Evolutionary conservation across 1,139 yeast genomes (phyloP).

Genomic region (Yamadazyma pseudoaaseri): DNA sequence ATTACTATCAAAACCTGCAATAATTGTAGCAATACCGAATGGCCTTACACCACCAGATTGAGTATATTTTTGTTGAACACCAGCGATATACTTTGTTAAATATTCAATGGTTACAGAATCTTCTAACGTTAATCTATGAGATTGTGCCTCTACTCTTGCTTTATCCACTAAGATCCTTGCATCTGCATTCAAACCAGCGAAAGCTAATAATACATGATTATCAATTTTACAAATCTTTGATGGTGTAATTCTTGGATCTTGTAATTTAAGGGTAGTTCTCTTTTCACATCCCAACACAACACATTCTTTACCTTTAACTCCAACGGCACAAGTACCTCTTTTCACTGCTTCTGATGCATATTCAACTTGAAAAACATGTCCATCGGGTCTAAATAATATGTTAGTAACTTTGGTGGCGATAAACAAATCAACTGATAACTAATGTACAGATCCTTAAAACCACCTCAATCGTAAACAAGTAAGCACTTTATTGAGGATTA

Average conservation of each 20-base stretch:
- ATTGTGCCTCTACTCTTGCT: slow-evolving; percentile 96
- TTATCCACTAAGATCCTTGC: slow-evolving; percentile 92
- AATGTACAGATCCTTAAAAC: too few species aligned
- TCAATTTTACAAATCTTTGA: slow-evolving; percentile 91
- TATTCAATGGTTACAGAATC: slow-evolving; percentile 93
- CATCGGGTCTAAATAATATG: slow-evolving; percentile 72
- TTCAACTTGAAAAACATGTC: slow-evolving; percentile 98
- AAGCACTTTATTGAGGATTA: too few species aligned
- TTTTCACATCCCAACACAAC: slow-evolving; percentile 97
- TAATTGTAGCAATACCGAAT: slow-evolving; percentile 89
- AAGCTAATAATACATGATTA: slow-evolving; percentile 86
- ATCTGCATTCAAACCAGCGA: slow-evolving; percentile 98
- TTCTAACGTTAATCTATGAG: slow-evolving; percentile 90
- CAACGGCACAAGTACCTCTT: slow-evolving; percentile 97
- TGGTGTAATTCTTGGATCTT: slow-evolving; percentile 95
- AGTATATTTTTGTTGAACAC: slow-evolving; percentile 96
- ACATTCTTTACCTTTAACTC: slow-evolving; percentile 84
- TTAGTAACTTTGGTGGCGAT: slow-evolving; percentile 8
- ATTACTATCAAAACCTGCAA: slow-evolving; percentile 92
- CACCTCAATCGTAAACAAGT: too few species aligned
- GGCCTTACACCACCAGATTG: slow-evolving; percentile 98
- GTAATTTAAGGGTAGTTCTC: slow-evolving; percentile 90
- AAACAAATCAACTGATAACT: slow-evolving; percentile 87
- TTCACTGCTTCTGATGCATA: slow-evolving; percentile 98
- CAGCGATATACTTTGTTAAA: slow-evolving; percentile 91